Percentiles rank a stretch among this genome's conserved stretches.
phyloP scores from a whole-genome alignment of 768 basidiomycete species.

The Imleria badia region DNA sequence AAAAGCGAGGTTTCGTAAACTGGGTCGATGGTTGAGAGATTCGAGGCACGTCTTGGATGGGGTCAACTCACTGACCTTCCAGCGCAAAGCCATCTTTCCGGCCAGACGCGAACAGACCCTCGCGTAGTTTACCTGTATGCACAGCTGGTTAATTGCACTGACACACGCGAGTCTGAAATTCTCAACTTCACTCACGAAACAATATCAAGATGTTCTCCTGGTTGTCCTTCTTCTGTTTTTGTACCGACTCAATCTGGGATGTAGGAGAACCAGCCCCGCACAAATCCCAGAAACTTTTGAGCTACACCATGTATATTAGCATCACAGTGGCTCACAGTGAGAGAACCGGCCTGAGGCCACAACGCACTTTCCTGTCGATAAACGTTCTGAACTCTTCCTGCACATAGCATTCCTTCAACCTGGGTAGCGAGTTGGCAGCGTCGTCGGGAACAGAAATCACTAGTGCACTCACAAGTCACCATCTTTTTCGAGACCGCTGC shows the following conservation, averaged over 20 bases:
- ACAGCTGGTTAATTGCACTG: neutral
- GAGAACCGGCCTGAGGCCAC: neutral
- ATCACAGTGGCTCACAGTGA: neutral
- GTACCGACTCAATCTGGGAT: slow-evolving; percentile 17
- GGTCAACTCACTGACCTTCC: slow-evolving; percentile 51
- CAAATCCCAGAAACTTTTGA: slow-evolving; percentile 46
- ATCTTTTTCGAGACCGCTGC: slow-evolving; percentile 70
- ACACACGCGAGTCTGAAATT: neutral
- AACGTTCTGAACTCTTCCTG: slow-evolving; percentile 71
- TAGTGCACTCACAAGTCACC: slow-evolving; percentile 66
- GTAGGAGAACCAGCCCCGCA: slow-evolving; percentile 29
- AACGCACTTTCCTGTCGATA: slow-evolving; percentile 60
- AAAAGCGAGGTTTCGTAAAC: slow-evolving; percentile 75
- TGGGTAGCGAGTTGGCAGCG: slow-evolving; percentile 40
- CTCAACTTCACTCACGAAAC: slow-evolving; percentile 52
- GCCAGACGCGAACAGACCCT: slow-evolving; percentile 63
- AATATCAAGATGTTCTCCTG: slow-evolving; percentile 71
- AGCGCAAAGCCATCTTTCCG: slow-evolving; percentile 61
- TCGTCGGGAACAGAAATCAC: slow-evolving; percentile 25
- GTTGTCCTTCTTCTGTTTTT: slow-evolving; percentile 44
- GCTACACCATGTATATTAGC: slow-evolving; percentile 31
- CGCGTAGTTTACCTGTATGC: slow-evolving; percentile 68
- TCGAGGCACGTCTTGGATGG: neutral
- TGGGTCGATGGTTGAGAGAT: slow-evolving; percentile 26
- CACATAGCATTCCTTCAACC: slow-evolving; percentile 55